Evolutionary conservation across 2,329 filamentous ascomycete species (phyloP).

Genomic region (Byssothecium circinans): DNA sequence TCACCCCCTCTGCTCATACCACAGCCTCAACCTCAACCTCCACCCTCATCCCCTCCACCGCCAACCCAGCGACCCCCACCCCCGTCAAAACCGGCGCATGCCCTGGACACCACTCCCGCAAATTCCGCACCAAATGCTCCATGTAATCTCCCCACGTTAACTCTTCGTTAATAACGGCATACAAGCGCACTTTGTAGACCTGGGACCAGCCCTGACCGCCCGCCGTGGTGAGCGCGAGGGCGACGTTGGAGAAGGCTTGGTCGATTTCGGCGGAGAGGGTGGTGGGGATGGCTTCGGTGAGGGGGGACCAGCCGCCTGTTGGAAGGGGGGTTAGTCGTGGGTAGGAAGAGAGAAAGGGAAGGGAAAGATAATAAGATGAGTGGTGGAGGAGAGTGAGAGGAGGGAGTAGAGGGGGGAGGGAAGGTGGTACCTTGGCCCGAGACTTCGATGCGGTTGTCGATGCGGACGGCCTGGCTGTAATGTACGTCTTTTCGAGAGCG

Average conservation of each 20-base stretch:
- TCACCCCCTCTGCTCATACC: too few relatives aligned
- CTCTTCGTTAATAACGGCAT: conserved; percentile 12
- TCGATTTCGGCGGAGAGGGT: conserved; percentile 24
- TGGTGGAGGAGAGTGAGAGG: background rate
- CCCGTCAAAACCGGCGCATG: conserved; percentile 29
- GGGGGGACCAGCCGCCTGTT: conserved; percentile 29
- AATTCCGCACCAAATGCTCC: conserved; percentile 14
- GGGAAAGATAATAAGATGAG: too few relatives aligned
- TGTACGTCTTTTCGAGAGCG: conserved; percentile 20
- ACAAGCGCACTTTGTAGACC: conserved; percentile 41
- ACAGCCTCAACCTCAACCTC: conserved; percentile 32
- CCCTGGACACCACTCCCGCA: conserved; percentile 24
- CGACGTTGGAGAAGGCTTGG: conserved; percentile 57
- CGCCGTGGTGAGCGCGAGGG: conserved; percentile 53
- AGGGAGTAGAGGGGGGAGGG: background rate
- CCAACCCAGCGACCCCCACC: conserved; percentile 25
- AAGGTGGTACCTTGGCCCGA: conserved; percentile 27
- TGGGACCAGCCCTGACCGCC: conserved; percentile 58
- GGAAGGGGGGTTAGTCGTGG: background rate
- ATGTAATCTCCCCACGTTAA: conserved; percentile 14
- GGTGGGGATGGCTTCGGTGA: conserved; percentile 24
- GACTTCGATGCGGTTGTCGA: conserved; percentile 27
- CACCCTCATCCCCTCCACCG: conserved; percentile 21
- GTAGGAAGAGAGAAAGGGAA: background rate
- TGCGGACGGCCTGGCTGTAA: conserved; percentile 31